Evolutionary conservation across 768 basidiomycete species (phyloP).

Genomic region (Melanogaster broomeanus): DNA sequence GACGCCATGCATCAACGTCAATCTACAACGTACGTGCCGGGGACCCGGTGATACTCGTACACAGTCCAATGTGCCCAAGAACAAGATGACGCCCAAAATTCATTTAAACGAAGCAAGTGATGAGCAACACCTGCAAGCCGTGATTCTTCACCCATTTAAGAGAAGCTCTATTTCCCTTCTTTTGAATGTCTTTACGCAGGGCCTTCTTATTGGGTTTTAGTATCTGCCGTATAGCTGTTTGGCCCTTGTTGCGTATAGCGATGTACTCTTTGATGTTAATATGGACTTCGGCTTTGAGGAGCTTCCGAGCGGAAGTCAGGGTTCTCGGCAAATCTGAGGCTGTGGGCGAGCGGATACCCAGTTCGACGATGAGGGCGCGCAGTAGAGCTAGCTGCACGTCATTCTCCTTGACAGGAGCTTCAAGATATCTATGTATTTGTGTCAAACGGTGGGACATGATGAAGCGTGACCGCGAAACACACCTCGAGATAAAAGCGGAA

Average conservation of each 20-base stretch:
- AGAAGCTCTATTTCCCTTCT: constrained; percentile 47
- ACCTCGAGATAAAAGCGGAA: constrained; percentile 28
- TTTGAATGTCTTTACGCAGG: constrained; percentile 59
- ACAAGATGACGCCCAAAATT: no score
- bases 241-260: constrained; percentile 62
- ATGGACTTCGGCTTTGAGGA: constrained; percentile 67
- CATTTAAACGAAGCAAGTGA: constrained; percentile 45
- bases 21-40: not conserved
- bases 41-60: not conserved
- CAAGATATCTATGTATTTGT: constrained; percentile 20
- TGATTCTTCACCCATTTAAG: constrained; percentile 62
- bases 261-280: constrained; percentile 76
- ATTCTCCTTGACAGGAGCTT: constrained; percentile 13
- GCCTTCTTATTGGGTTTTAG: constrained; percentile 64
- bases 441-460: not conserved
- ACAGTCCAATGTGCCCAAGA: no score
- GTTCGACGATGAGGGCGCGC: constrained; percentile 75
- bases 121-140: constrained; percentile 64
- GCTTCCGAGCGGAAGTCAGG: constrained; percentile 64
- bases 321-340: constrained; percentile 53
- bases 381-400: constrained; percentile 54
- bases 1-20: not conserved
- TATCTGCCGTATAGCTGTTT: constrained; percentile 56
- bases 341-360: constrained; percentile 55
- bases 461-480: not conserved